phyloP scores from a whole-genome alignment of 2,329 filamentous ascomycete genomes.

The Fusarium nodosum region DNA sequence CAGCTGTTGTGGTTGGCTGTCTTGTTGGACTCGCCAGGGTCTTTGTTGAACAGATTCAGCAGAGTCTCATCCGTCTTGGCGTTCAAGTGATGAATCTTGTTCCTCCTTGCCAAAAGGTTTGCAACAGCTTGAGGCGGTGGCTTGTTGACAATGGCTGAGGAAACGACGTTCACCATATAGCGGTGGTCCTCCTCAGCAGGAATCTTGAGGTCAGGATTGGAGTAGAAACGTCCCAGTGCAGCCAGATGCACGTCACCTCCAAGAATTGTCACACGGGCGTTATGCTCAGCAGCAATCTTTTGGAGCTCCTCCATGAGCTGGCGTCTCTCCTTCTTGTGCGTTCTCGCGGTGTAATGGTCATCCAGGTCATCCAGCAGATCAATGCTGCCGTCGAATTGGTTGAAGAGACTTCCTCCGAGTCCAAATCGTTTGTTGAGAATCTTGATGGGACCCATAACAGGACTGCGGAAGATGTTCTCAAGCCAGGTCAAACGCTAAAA shows the following conservation, averaged over 20 bases:
- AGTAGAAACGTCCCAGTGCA: conserved; percentile 94
- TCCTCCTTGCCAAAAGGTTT: conserved; percentile 89
- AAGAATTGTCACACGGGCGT: conserved; percentile 89
- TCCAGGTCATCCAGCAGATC: conserved; percentile 94
- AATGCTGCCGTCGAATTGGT: conserved; percentile 92
- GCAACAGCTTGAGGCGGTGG: conserved; percentile 89
- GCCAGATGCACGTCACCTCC: conserved; percentile 95
- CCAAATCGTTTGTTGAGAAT: conserved; percentile 93
- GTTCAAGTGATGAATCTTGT: conserved; percentile 81
- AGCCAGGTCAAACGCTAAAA: conserved; percentile 88
- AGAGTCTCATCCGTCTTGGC: conserved; percentile 89
- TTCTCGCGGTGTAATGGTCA: conserved; percentile 94
- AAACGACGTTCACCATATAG: conserved; percentile 96
- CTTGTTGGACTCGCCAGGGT: conserved; percentile 83
- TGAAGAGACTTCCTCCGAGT: conserved; percentile 86
- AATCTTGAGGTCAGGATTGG: conserved; percentile 83
- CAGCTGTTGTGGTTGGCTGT: conserved; percentile 82
- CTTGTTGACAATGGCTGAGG: conserved; percentile 95
- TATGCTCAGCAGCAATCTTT: conserved; percentile 85
- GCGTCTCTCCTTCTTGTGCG: conserved; percentile 90
- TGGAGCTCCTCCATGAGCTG: conserved; percentile 85
- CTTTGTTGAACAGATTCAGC: conserved; percentile 90
- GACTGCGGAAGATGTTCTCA: conserved; percentile 90
- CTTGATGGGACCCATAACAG: conserved; percentile 88
- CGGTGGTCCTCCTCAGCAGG: conserved; percentile 86